Evolutionary conservation across 495 filamentous ascomycete genomes (phyloP).

Genomic region (Geoglossum glabrum): DNA sequence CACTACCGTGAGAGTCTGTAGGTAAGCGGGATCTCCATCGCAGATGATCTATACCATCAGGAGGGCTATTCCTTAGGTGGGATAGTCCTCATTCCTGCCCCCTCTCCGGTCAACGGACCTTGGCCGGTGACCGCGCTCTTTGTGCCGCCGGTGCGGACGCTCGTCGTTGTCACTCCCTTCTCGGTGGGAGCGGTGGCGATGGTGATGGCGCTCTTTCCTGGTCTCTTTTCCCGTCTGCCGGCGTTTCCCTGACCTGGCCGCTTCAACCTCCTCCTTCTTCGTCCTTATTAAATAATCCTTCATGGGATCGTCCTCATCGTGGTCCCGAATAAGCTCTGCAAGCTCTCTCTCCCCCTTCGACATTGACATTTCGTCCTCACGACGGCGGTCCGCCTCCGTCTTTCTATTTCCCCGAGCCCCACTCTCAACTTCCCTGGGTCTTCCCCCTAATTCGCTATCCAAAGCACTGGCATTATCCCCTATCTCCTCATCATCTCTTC

Average conservation of each 20-base stretch:
- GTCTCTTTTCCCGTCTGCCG: constrained; percentile 3
- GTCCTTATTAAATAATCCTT: constrained; percentile 72
- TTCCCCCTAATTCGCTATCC: constrained; percentile 11
- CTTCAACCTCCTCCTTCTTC: constrained; percentile 71
- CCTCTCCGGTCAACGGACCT: background rate
- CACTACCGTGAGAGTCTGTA: background rate
- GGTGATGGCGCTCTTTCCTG: constrained; percentile 27
- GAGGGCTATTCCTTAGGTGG: background rate
- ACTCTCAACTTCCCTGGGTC: constrained; percentile 17
- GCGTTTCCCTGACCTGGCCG: constrained; percentile 29
- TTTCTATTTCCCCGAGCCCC: background rate
- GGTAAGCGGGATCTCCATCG: background rate
- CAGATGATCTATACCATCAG: background rate
- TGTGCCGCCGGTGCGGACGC: constrained; percentile 10
- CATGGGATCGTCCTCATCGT: constrained; percentile 96
- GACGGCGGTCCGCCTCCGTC: constrained; percentile 17
- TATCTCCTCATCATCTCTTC: constrained; percentile 66
- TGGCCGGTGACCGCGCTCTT: background rate
- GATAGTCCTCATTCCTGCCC: background rate
- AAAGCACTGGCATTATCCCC: constrained; percentile 23
- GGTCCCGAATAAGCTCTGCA: constrained; percentile 47
- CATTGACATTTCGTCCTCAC: constrained; percentile 23
- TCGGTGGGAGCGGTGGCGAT: constrained; percentile 14
- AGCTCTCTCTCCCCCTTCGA: constrained; percentile 60
- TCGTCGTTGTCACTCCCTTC: constrained; percentile 12